Conservation (phyloP, 202 grass and related monocot genomes). For the Elaeis oleifera region DNA sequence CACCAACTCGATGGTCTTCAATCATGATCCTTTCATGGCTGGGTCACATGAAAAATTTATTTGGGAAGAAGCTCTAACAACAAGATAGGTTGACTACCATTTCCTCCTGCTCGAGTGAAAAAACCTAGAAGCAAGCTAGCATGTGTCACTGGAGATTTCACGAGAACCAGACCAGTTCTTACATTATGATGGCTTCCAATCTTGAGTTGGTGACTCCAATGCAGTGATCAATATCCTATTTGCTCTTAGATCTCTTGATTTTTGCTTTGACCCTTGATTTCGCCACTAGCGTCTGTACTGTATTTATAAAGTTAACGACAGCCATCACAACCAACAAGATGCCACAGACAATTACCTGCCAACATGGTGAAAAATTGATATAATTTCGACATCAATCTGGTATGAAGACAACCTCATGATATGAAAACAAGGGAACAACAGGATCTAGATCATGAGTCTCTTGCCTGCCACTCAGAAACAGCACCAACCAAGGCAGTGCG, state of each 20-base stretch:
- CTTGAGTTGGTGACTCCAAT: neutral
- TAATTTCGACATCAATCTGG: no score
- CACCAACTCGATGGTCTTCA: no score
- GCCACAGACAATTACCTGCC: constrained; percentile 17
- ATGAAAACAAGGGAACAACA: no score
- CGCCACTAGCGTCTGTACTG: constrained; percentile 16
- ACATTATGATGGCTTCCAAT: no score
- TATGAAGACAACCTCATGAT: neutral
- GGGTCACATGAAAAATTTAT: no score
- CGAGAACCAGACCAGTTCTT: no score
- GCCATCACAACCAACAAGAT: constrained; percentile 19
- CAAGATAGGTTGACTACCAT: no score
- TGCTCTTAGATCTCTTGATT: constrained; percentile 3
- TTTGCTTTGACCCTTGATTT: constrained; percentile 20
- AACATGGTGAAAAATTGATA: neutral
- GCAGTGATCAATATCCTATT: neutral
- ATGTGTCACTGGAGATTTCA: no score
- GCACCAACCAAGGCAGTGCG: constrained; percentile 8
- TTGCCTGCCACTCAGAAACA: constrained; percentile 23
- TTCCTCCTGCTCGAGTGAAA: no score
- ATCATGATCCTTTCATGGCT: no score
- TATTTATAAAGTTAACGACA: constrained; percentile 19
- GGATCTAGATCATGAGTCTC: neutral
- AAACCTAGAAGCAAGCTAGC: no score
- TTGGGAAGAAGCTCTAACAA: no score